Percentiles rank a stretch among this genome's conserved stretches.
phyloP scores from a whole-genome alignment of 2,329 filamentous ascomycete genomes.

The Cytospora mali region DNA sequence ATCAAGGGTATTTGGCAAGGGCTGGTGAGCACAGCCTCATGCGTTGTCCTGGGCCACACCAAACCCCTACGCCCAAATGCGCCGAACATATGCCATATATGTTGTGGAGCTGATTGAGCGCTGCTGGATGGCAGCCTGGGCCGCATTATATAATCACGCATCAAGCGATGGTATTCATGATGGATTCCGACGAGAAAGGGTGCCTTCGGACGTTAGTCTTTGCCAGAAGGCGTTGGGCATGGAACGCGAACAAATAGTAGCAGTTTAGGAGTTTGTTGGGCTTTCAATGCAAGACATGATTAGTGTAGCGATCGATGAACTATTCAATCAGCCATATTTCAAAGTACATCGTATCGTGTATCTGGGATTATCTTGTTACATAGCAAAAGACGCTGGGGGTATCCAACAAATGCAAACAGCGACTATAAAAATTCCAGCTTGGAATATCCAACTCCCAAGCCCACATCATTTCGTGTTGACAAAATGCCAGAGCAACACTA shows the following conservation, averaged over 20 bases:
- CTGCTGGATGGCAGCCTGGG: not conserved
- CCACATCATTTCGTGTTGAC: not conserved
- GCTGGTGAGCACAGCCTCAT: not conserved
- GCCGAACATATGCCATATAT: not conserved
- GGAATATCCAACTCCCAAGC: not conserved
- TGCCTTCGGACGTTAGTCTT: not conserved
- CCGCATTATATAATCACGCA: not conserved
- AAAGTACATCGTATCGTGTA: not conserved
- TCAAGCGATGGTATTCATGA: not conserved
- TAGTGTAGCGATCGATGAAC: not conserved
- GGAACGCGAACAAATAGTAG: not conserved
- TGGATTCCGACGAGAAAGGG: not conserved
- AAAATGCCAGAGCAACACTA: not conserved
- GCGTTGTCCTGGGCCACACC: not conserved
- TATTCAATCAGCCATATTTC: not conserved
- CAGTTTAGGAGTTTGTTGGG: not conserved
- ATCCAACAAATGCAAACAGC: not conserved
- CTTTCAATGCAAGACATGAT: not conserved
- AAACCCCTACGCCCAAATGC: not conserved
- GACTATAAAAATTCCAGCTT: not conserved
- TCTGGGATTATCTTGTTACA: conserved; percentile 4
- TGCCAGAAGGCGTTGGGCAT: not conserved
- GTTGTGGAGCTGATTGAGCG: not conserved
- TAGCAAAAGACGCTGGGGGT: conserved; percentile 11
- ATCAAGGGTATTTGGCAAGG: too few relatives aligned